Evolutionary conservation across 805 yeast genomes (phyloP).

Genomic region (Brettanomyces sp.): DNA sequence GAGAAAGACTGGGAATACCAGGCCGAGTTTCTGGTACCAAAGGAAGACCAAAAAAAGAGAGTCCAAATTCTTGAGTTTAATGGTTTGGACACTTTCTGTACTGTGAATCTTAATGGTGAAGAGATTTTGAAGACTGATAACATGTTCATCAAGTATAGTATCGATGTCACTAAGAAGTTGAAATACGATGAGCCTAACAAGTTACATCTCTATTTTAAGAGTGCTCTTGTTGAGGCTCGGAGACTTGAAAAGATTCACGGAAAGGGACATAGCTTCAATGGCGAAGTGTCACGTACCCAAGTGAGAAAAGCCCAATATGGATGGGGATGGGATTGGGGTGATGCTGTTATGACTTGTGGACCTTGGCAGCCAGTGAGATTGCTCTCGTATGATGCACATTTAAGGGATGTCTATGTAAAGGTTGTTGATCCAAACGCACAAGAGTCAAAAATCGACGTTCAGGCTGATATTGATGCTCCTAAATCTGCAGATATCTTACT

Average conservation of each 20-base stretch:
- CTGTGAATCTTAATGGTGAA: slow-evolving; percentile 30
- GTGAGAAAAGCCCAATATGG: slow-evolving; percentile 45
- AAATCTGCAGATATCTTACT: background rate
- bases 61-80: slow-evolving; percentile 27
- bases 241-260: slow-evolving; percentile 25
- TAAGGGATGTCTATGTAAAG: slow-evolving; percentile 7
- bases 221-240: slow-evolving; percentile 28
- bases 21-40: slow-evolving; percentile 11
- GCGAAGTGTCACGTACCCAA: slow-evolving; percentile 34
- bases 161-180: slow-evolving; percentile 19
- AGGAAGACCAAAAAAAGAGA: background rate
- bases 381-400: slow-evolving; percentile 10
- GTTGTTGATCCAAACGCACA: background rate
- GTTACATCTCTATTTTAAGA: slow-evolving; percentile 27
- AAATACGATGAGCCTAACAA: slow-evolving; percentile 18
- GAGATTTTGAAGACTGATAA: slow-evolving; percentile 30
- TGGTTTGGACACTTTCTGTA: slow-evolving; percentile 36
- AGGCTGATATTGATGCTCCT: background rate
- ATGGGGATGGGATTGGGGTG: slow-evolving; percentile 56
- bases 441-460: background rate
- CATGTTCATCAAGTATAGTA: slow-evolving; percentile 31
- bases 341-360: slow-evolving; percentile 34
- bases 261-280: slow-evolving; percentile 27
- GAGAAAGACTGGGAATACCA: slow-evolving; percentile 41
- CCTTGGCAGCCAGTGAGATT: slow-evolving; percentile 31